Evolutionary conservation across 2,329 filamentous ascomycete species (phyloP).

Genomic region (Geoglossum cookeanum): DNA sequence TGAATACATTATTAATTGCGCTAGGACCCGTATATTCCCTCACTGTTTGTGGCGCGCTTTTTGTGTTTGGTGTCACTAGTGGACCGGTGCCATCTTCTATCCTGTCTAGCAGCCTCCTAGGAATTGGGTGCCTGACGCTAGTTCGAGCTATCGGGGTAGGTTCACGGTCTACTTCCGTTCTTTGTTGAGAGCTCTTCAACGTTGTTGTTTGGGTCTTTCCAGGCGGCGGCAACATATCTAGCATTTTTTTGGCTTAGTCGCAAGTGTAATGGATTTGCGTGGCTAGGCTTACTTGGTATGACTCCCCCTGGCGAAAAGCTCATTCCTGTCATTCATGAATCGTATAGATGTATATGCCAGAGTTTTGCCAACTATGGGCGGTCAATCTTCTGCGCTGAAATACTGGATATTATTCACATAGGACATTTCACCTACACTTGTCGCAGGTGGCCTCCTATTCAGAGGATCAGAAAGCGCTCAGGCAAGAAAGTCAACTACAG

Average conservation of each 20-base stretch:
- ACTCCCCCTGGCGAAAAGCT: slow-evolving; percentile 43
- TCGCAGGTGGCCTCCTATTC: slow-evolving; percentile 39
- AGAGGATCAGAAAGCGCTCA: neutral
- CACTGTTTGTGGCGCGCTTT: too few species aligned
- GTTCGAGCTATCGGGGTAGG: slow-evolving; percentile 1
- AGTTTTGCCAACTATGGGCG: slow-evolving; percentile 38
- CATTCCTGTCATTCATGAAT: slow-evolving; percentile 38
- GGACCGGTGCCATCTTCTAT: too few species aligned
- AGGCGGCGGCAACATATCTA: slow-evolving; percentile 38
- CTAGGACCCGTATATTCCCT: too few species aligned
- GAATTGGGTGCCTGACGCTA: neutral
- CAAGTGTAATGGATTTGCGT: neutral
- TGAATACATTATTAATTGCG: too few species aligned
- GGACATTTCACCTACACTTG: slow-evolving; percentile 31
- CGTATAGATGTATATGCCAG: slow-evolving; percentile 43
- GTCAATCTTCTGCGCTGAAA: neutral
- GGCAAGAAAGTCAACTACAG: neutral
- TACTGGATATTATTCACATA: neutral
- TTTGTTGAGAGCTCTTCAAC: slow-evolving; percentile 33
- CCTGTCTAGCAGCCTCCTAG: too few species aligned
- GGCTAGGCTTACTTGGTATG: slow-evolving; percentile 38
- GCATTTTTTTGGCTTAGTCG: neutral
- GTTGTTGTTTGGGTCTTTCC: slow-evolving; percentile 43
- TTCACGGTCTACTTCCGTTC: slow-evolving; percentile 6
- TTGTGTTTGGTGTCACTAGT: too few species aligned